Evolutionary conservation across 148 eudicot genomes (phyloP), one percentile per base, ranked within the genome.

Genomic region (Gaultheria prostrata): DNA sequence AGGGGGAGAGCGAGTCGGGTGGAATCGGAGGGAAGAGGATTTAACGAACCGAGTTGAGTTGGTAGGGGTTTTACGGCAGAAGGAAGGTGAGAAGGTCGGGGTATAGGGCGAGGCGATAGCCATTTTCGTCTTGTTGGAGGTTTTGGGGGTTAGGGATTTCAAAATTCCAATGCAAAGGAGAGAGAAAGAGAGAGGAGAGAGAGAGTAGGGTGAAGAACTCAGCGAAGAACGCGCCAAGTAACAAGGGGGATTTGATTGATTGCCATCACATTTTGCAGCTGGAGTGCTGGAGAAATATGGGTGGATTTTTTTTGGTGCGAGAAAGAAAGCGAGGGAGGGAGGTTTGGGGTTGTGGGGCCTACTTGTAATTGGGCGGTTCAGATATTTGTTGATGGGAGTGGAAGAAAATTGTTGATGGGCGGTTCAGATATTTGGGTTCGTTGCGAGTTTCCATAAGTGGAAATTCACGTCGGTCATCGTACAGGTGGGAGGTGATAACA

Each of bases 41-140:
- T 76, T 81, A 32, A 65, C 54, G 50, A 50, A 46, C 46, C 75
- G 85, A 45, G 73, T 53, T 12, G 69, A 77, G 53, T 72, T 56
- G 39, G 86, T 15, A 21, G 80, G 33, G 75, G 33, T 67, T 67
- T 10, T 53, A 13, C 49, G 80, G 84, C 45, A 59, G 84, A 85
- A 76, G 77, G 80, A 75, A 18, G 84, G n/a, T 13, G 86, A 83
- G 78, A 87, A 83, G n/a, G 79, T 67, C 21, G 89, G 85, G 53
- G 91, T 65, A 1, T 88, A 83, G 61, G 90, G 87, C 70, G 85
- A 86, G 14, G 90, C 87, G 70, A 89, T 84, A 71, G 90, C 89
- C 92, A 89, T 89, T 80, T 80, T 9, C 3, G 33, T 8, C 3
- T 18, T n/a, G 10, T 43, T 77, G 8, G 50, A 73, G 17, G 81